These are phyloP conservation scores for Lobosporangium transversale DNA, from an alignment of 192 early-diverging fungal species.

Conservation along the genomic window DNA sequence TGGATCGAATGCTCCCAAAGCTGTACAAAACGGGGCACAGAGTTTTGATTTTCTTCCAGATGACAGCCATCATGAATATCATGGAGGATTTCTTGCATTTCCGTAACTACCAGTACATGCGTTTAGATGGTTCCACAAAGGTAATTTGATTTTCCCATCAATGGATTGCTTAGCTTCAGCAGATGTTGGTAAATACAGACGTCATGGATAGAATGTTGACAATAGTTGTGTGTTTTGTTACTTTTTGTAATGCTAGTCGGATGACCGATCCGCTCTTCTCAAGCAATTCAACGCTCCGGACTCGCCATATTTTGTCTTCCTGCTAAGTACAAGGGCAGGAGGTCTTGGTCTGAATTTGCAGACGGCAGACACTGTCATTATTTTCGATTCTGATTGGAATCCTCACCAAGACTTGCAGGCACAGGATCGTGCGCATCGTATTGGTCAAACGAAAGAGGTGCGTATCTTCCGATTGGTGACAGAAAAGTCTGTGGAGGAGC, in stretches of 20 bases:
- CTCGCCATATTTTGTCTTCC: constrained; percentile 86
- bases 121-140: constrained; percentile 93
- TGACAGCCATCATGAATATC: constrained; percentile 94
- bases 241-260: constrained; percentile 71
- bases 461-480: constrained; percentile 94
- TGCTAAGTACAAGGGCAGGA: constrained; percentile 95
- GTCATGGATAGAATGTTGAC: too few species aligned
- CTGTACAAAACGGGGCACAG: constrained; percentile 83
- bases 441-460: constrained; percentile 98
- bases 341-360: constrained; percentile 97
- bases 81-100: constrained; percentile 94
- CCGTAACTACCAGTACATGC: constrained; percentile 77
- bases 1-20: constrained; percentile 96
- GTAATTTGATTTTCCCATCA: constrained; percentile 19
- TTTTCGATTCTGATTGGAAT: constrained; percentile 99
- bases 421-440: constrained; percentile 99
- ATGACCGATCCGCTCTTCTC: constrained; percentile 84
- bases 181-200: too few species aligned
- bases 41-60: constrained; percentile 85
- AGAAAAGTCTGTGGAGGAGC: constrained; percentile 92
- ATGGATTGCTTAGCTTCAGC: too few species aligned
- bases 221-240: too few species aligned
- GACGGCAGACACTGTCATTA: constrained; percentile 97
- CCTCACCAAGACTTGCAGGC: constrained; percentile 99
- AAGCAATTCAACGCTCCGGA: constrained; percentile 85